phyloP scores from a whole-genome alignment of 169 alveolate genomes.

The Perkinsus marinus region DNA sequence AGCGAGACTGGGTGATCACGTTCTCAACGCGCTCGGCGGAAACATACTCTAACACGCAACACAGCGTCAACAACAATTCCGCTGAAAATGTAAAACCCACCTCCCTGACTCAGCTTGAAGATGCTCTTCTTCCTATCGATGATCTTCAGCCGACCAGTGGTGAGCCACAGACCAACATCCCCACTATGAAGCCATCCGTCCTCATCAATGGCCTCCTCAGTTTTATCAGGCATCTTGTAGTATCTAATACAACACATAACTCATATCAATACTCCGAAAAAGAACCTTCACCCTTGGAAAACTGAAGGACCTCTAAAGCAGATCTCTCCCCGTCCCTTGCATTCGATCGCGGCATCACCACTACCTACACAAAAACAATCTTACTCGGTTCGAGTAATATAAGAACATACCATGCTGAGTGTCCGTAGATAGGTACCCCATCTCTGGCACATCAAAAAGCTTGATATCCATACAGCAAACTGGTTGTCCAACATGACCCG shows the following conservation, averaged over 20 bases:
- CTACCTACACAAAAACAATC: neutral
- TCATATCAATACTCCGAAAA: neutral
- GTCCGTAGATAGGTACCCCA: neutral
- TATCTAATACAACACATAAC: constrained; percentile 1
- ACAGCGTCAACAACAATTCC: neutral
- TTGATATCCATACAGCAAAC: neutral
- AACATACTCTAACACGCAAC: constrained; percentile 53
- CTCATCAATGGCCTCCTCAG: constrained; percentile 56
- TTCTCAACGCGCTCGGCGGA: constrained; percentile 75
- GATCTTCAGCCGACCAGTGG: constrained; percentile 32
- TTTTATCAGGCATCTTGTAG: constrained; percentile 35
- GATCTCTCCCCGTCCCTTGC: neutral
- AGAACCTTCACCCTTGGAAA: neutral
- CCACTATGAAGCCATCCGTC: constrained; percentile 85
- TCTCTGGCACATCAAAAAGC: neutral
- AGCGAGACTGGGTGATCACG: constrained; percentile 49
- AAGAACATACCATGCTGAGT: neutral
- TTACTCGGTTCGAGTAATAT: too few species aligned
- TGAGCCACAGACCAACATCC: constrained; percentile 58
- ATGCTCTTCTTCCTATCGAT: constrained; percentile 74
- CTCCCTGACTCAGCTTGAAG: constrained; percentile 40
- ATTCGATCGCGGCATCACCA: neutral
- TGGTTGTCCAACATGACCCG: neutral
- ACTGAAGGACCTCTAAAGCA: neutral
- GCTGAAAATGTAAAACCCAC: neutral